phyloP scores from a whole-genome alignment of 2,329 filamentous ascomycete genomes.

The Aplosporella prunicola region DNA sequence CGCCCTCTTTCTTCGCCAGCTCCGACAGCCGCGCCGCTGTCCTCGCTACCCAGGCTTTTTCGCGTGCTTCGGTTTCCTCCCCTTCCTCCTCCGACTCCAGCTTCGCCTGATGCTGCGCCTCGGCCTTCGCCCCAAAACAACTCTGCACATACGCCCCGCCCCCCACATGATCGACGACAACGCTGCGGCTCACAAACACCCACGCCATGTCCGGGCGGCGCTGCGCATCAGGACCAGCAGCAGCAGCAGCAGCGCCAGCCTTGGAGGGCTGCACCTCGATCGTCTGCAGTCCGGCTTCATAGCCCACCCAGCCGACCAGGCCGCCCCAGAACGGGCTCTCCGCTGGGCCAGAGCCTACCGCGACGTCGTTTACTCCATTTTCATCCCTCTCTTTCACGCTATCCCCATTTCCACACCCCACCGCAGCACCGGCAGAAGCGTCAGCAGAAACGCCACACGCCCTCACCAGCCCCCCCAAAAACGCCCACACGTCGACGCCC shows the following conservation, averaged over 20 bases:
- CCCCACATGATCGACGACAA: slow-evolving; percentile 75
- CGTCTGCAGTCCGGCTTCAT: slow-evolving; percentile 66
- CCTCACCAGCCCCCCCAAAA: slow-evolving; percentile 31
- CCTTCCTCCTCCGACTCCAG: no score
- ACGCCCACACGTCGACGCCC: slow-evolving; percentile 29
- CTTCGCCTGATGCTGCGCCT: no score
- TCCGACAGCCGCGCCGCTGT: no score
- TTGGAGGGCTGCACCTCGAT: slow-evolving; percentile 38
- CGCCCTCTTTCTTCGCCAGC: no score
- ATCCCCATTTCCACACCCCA: no score
- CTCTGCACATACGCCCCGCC: no score
- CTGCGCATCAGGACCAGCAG: slow-evolving; percentile 12
- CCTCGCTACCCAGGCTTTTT: no score
- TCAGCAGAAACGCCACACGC: slow-evolving; percentile 1
- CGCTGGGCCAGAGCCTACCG: slow-evolving; percentile 24
- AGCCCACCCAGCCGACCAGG: slow-evolving; percentile 75
- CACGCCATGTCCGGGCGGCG: slow-evolving; percentile 61
- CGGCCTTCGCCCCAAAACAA: no score
- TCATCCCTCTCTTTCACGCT: no score
- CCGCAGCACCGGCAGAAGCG: no score
- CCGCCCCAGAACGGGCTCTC: slow-evolving; percentile 63
- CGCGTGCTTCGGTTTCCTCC: no score
- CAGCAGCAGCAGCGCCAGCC: background rate
- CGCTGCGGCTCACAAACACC: slow-evolving; percentile 64
- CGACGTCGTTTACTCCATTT: no score